Evolutionary conservation across 331 rosid genomes (phyloP), one percentile per base, ranked within the genome.

Genomic region (Telfairia occidentalis): DNA sequence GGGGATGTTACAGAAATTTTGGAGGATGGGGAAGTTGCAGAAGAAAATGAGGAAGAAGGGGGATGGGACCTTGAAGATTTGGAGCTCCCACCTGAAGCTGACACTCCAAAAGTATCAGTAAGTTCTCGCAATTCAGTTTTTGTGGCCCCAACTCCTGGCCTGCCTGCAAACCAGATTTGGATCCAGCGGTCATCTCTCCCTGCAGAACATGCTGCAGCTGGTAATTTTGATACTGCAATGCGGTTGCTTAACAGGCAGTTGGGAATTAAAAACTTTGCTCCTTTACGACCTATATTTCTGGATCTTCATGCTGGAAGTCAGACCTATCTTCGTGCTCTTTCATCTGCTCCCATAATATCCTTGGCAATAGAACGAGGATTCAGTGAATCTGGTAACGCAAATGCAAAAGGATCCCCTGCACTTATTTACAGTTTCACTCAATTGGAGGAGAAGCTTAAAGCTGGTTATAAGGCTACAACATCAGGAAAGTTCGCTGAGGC

Each of bases 191-290:
- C 98, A 42, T 91, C 97, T 61, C 92, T 94, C 78, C 97, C 98
- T 7, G 98, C 98, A 82, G 98, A 94, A 76, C 97, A 94, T 87
- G 97, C 87, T 6, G 98, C 98, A 15, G 98, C 92, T 4, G 98
- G 98, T 37, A 87, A 94, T 82, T 94, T 94, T 78, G 98, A 94
- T 66, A 89, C 98, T 28, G 98, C 97, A 45, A 94, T 94, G 98
- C 82, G 96, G 52, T 83, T 94, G 69, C 90, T 94, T 65, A 87
- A 90, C 85, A 81, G 96, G 83, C 98, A 94, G 74, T 95, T 94
- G 48, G 98, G 98, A 21, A 88, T 94, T 1, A 88, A 16, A 78
- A 88, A 94, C 82, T 94, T 94, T 80, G 82, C 75, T 78, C 97
- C 95, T 50, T 85, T 94, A 79, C 87, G 61, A 80, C 69, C 96